Base-by-base conservation (phyloP, 805 yeast genomes). In the Starmerella bacillaris region DNA sequence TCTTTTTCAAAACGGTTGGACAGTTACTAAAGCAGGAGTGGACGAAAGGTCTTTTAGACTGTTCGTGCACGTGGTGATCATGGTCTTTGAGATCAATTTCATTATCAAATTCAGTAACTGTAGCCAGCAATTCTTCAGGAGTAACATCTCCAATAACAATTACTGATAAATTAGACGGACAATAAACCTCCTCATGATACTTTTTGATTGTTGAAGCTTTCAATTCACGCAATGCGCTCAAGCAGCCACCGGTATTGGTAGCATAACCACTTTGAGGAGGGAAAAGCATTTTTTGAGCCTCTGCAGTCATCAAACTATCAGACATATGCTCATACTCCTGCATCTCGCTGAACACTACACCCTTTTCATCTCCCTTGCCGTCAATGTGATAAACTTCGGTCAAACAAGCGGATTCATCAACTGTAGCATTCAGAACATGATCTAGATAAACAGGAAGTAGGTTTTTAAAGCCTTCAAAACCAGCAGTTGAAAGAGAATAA, bases 291-390 rank as follows among this genome's bases (percentile, higher is more conserved):
- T 50, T 48, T 33, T 56, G 51, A 11, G 40, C 30, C 30, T 41
- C 42, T n/a, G 36, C 40, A 3, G 49, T 45, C 35, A 70, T 70
- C 42, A 78, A 59, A 45, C 64, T 68, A 70, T 74, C 73, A 12
- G 84, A 67, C 42, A 76, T 78, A 47, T 70, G 70, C 54, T 83
- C 93, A 37, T 78, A 73, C 19, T 83, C 95, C 51, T 80, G 94
- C 96, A 89, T 89, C 58, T 89, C 98, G 35, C 92, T 76, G 53
- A 78, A 89, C 3, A 89, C 96, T 21, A 89, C 98, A 47, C 98
- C 98, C 53, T 82, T 82, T 47, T 89, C 98, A 44, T 76, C 72
- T 21, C 78, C 93, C 6, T 70, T 66, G 2, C 92, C 94, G 53
- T 89, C 96, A 31, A 89, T 69, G 53, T 89, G 96, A 53, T 80